Percentiles rank a stretch among this genome's conserved stretches.
phyloP scores from a whole-genome alignment of 108 stramenopile genomes.

The Phaeodactylum tricornutum region DNA sequence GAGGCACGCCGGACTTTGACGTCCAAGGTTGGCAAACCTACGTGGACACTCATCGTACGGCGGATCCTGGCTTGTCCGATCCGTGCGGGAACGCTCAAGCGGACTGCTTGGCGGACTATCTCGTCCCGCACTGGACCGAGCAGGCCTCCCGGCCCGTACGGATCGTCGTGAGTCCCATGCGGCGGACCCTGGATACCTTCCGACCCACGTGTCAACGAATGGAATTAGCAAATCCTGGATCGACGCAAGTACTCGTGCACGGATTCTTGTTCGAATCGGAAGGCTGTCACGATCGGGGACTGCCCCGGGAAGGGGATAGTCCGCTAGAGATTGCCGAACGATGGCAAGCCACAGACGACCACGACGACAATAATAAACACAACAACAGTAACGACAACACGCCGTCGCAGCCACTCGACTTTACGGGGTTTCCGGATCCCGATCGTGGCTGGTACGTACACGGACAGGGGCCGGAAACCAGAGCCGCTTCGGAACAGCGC shows the following conservation, averaged over 20 bases:
- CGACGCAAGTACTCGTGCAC: conserved; percentile 25
- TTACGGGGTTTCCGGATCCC: conserved; percentile 41
- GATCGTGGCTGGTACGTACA: conserved; percentile 52
- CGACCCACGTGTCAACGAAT: conserved; percentile 21
- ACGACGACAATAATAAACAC: not conserved
- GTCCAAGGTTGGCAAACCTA: conserved; percentile 45
- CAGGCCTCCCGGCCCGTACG: conserved; percentile 50
- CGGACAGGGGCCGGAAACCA: conserved; percentile 52
- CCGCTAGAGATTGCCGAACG: conserved; percentile 9
- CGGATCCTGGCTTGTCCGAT: conserved; percentile 48
- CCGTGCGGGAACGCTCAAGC: conserved; percentile 45
- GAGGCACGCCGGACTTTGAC: conserved; percentile 57
- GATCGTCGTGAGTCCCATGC: conserved; percentile 63
- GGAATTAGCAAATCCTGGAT: not conserved
- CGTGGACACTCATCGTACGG: conserved; percentile 39
- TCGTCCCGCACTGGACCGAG: conserved; percentile 40
- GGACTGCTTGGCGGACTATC: conserved; percentile 30
- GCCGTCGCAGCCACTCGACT: conserved; percentile 8
- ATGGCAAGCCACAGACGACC: conserved; percentile 9
- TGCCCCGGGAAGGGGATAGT: conserved; percentile 36
- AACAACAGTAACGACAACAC: not conserved
- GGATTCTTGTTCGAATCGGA: conserved; percentile 63
- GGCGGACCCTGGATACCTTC: conserved; percentile 57
- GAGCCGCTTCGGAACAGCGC: conserved; percentile 43
- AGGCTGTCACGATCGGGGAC: conserved; percentile 54